Base-by-base conservation (phyloP, 768 basidiomycete genomes). In the Kockovaella imperatae region DNA sequence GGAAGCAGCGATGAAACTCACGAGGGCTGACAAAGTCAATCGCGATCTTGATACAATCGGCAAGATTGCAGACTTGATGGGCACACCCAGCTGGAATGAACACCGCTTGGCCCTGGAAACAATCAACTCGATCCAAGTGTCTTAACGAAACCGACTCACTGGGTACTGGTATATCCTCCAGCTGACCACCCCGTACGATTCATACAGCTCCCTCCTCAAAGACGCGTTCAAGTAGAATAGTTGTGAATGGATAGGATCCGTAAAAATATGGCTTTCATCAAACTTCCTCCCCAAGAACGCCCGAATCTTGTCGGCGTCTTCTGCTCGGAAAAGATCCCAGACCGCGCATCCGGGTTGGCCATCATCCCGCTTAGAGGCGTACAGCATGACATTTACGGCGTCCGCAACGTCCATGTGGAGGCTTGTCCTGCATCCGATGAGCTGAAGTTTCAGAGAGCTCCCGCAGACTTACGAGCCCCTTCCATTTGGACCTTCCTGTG, bases 11-110 rank as follows among this genome's bases (percentile, higher is more conserved):
- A 34, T 2, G 25, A 32, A 4, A 61, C 68, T 60, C 39, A 70
- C 67, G 69, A 31, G 89, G 84, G 75, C 84, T 87, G 56, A 95
- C 88, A 70, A 89, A 96, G 72, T 96, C 91, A 60, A 84, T 78
- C 24, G 91, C 90, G 43, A 95, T 87, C 74, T 96, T 96, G 74
- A 96, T 82, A 62, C 87, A 91, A 70, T 95, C 89, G n/a, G 87
- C 78, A 42, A 90, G 73, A 67, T 96, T 95, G 58, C 85, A 84
- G 7, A 95, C 90, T 82, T 93, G 59, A 17, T 57, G 58, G 0
- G 69, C 70, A 47, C 66, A 73, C 31, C 68, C 91, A 3, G 91
- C 91, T 13, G 91, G 91, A 52, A 97, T 88, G 70, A 95, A 90
- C 11, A 97, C 83, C 0, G 88, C 91, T 64, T 97, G 86, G 17